Conservation (phyloP, 768 basidiomycete species). For the Boletus rubroflammeus region DNA sequence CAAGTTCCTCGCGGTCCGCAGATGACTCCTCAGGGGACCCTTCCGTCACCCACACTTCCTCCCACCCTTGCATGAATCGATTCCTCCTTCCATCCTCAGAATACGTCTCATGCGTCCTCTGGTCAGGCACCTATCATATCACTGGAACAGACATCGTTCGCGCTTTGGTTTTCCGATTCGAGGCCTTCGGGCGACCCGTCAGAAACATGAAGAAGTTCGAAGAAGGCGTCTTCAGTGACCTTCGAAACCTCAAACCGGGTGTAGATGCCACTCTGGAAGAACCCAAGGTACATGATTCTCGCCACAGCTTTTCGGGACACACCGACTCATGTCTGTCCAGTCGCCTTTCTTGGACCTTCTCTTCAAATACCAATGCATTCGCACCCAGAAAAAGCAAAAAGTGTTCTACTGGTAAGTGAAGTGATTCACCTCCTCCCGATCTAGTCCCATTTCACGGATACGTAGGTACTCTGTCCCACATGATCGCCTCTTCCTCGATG, state of each 20-base stretch:
- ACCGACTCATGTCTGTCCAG: conserved; percentile 37
- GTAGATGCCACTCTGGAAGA: conserved; percentile 91
- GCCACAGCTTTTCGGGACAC: not conserved
- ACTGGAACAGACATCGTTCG: conserved; percentile 97
- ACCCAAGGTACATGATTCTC: conserved; percentile 67
- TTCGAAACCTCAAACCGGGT: conserved; percentile 91
- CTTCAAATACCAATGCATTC: conserved; percentile 95
- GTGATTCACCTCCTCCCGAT: not conserved
- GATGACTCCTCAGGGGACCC: conserved; percentile 15
- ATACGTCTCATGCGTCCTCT: conserved; percentile 87
- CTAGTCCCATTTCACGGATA: not conserved
- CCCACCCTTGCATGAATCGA: conserved; percentile 78
- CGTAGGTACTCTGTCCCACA: conserved; percentile 94
- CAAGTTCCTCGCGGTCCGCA: conserved; percentile 29
- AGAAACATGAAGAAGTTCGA: conserved; percentile 96
- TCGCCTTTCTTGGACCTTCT: conserved; percentile 89
- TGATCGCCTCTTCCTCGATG: conserved; percentile 94
- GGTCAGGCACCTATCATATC: conserved; percentile 90
- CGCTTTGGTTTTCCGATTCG: conserved; percentile 90
- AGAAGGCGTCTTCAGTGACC: conserved; percentile 92
- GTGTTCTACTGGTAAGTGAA: conserved; percentile 90
- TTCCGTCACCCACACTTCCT: conserved; percentile 41
- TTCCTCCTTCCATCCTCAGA: conserved; percentile 87
- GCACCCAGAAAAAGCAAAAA: conserved; percentile 98
- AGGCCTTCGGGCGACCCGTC: conserved; percentile 89